Conservation (phyloP, 495 filamentous ascomycete species). For the Peziza echinospora region DNA sequence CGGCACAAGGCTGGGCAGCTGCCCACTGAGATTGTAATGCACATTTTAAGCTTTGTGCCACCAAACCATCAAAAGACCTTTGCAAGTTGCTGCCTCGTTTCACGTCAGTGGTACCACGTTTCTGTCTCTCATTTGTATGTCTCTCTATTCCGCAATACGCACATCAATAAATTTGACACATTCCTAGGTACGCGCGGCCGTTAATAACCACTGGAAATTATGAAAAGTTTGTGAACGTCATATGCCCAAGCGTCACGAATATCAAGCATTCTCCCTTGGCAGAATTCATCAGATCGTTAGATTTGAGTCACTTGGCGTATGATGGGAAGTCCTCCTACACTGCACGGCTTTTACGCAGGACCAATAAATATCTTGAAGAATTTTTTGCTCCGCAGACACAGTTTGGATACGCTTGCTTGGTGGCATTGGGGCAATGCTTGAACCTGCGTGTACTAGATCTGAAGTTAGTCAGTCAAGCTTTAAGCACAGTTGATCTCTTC, state of each 20-base stretch:
- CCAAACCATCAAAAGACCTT: constrained; percentile 10
- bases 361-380: constrained; percentile 33
- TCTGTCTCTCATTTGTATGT: constrained; percentile 32
- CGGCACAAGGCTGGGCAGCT: neutral
- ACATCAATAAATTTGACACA: constrained; percentile 1
- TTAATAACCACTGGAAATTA: constrained; percentile 26
- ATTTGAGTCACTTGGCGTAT: constrained; percentile 40
- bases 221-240: constrained; percentile 33
- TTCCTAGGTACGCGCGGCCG: constrained; percentile 13
- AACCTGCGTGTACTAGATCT: constrained; percentile 36
- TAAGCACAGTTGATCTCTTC: constrained; percentile 31
- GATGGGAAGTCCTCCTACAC: constrained; percentile 43
- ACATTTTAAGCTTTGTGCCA: constrained; percentile 11
- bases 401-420: constrained; percentile 43
- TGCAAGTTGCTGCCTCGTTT: constrained; percentile 28
- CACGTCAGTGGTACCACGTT: constrained; percentile 41
- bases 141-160: neutral
- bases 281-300: constrained; percentile 31
- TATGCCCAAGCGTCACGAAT: constrained; percentile 40
- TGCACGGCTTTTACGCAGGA: constrained; percentile 37
- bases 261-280: constrained; percentile 34
- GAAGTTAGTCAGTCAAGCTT: constrained; percentile 32
- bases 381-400: constrained; percentile 45
- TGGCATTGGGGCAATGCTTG: constrained; percentile 39
- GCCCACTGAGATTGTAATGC: constrained; percentile 13